These are phyloP conservation scores for Ophiocordyceps camponoti-floridani DNA, from an alignment of 2,329 filamentous ascomycete genomes.

Conservation along the genomic window DNA sequence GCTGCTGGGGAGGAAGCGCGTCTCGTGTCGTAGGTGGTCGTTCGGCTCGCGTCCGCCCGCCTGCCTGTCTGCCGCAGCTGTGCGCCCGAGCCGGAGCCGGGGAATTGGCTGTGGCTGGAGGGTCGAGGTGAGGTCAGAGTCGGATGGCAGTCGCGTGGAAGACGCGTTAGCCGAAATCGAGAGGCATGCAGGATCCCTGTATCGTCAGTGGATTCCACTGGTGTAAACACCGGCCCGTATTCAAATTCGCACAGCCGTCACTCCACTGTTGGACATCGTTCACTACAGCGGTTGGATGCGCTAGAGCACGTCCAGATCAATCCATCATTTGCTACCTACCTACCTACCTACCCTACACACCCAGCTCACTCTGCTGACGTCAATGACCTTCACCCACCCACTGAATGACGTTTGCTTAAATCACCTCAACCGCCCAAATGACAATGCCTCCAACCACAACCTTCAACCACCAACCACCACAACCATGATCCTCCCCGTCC, in stretches of 20 bases:
- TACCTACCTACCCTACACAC: no score
- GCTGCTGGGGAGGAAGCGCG: neutral
- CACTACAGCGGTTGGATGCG: no score
- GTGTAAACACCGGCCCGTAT: no score
- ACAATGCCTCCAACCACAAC: neutral
- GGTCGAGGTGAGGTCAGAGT: neutral
- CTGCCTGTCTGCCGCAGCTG: neutral
- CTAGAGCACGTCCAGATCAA: no score
- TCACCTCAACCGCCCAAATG: no score
- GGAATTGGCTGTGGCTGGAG: neutral
- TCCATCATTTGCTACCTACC: no score
- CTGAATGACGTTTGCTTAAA: neutral
- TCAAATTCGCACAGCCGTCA: no score
- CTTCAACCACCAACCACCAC: neutral
- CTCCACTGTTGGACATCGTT: no score
- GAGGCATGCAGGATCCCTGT: neutral
- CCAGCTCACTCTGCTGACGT: neutral
- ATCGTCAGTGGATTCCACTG: no score
- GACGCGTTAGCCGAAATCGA: neutral
- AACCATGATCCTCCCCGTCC: slow-evolving; percentile 35
- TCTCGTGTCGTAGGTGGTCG: neutral
- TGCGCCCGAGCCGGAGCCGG: neutral
- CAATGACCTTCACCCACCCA: neutral
- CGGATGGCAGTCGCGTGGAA: neutral
- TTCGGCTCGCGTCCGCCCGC: neutral